Evolutionary conservation across 2,329 filamentous ascomycete genomes (phyloP), one percentile per base, ranked within the genome.

Genomic region (Phyllosticta citrichinensis): DNA sequence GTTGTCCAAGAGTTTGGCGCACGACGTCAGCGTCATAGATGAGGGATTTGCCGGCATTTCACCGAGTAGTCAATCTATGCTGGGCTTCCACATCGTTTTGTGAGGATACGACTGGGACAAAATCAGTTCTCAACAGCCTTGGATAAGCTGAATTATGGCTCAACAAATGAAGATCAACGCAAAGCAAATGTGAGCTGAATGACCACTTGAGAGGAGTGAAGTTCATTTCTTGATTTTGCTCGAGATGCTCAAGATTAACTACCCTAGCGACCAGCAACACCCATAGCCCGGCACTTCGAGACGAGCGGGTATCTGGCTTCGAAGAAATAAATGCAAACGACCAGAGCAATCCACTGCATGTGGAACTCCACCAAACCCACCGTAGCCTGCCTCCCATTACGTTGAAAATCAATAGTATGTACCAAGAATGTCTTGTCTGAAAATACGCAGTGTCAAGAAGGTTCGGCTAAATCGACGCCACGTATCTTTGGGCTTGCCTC

Each of bases 21-120:
- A 27, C 53, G 52, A 56, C 47, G 58, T 52, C 47, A 47, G 53
- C 58, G 58, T 60, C 58, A 56, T 60, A 25, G 58, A 60, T 56
- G 19, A 4, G n/a, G 27, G 27, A 30, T 30, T 30, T 5, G 9
- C 27, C 27, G 27, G 27, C 6, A 19, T 52, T 60, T 56, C 52
- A n/a, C 58, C 58, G 58, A 60, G 6, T 17, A 5, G 24, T 8
- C 19, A 33, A 12, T 55, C 3, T 20, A 6, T 2, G 6, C 2
- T 24, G 55, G 8, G 50, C 3, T 47, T 56, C 22, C 3, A 25
- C 52, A 24, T 10, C 27, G 27, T 30, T 30, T 30, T 5, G 27
- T 10, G 27, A 30, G 27, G 27, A 30, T 5, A 10, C 6, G 27
- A 5, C 27, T 30, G 27, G 27, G 6, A 8, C 27, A 30, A 30